These are phyloP conservation scores for Pseudocercospora vitis DNA, from an alignment of 2,329 filamentous ascomycete species.

Conservation along the genomic window DNA sequence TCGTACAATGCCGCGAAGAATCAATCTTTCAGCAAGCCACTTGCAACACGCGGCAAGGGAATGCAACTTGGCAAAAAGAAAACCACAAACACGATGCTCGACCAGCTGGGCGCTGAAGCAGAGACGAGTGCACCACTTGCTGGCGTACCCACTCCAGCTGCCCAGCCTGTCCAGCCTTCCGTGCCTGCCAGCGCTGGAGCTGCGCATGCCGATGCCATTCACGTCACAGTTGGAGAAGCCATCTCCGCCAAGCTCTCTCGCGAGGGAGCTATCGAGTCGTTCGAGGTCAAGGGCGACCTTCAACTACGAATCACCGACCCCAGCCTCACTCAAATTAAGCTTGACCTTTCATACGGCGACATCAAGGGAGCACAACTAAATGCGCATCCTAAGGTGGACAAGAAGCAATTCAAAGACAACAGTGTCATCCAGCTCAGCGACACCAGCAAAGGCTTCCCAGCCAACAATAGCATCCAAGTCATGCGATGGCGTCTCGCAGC, in stretches of 20 bases:
- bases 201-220: conserved; percentile 78
- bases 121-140: conserved; percentile 73
- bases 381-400: conserved; percentile 96
- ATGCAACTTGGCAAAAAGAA: conserved; percentile 99
- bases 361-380: conserved; percentile 87
- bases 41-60: conserved; percentile 84
- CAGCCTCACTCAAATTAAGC: conserved; percentile 85
- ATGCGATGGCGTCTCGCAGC: conserved; percentile 87
- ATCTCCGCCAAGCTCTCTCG: conserved; percentile 85
- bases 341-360: conserved; percentile 72
- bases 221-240: conserved; percentile 83
- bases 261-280: conserved; percentile 81
- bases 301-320: conserved; percentile 87
- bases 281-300: conserved; percentile 88
- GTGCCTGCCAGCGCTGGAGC: conserved; percentile 61
- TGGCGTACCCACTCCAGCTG: conserved; percentile 49
- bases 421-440: conserved; percentile 91
- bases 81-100: conserved; percentile 94
- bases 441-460: conserved; percentile 80
- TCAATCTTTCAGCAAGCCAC: conserved; percentile 75
- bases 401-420: conserved; percentile 75
- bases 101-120: conserved; percentile 84
- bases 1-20: conserved; percentile 97
- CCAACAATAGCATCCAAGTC: conserved; percentile 90
- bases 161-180: conserved; percentile 50